phyloP scores from a whole-genome alignment of 2,329 filamentous ascomycete genomes.

The Cercospora sp. region DNA sequence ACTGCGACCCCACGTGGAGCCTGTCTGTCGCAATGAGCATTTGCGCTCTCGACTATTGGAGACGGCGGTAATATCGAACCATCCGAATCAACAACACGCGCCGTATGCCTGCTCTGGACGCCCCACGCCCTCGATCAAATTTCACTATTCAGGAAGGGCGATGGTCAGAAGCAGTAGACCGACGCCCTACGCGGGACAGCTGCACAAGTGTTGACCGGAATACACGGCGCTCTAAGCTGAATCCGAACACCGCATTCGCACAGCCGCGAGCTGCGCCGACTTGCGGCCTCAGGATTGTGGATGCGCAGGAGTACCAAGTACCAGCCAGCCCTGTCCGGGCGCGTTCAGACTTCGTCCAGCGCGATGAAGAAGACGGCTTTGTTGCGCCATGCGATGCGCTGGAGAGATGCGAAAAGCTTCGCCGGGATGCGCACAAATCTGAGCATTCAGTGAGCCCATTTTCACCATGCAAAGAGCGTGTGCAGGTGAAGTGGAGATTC shows the following conservation, averaged over 20 bases:
- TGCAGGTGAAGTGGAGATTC: not conserved
- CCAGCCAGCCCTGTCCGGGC: conserved; percentile 7
- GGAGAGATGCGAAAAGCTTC: not conserved
- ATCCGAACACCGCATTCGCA: conserved; percentile 11
- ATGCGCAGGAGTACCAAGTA: not conserved
- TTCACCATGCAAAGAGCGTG: not conserved
- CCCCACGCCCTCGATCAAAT: not conserved
- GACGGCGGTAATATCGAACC: not conserved
- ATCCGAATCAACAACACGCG: not conserved
- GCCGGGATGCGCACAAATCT: not conserved
- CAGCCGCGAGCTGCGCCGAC: conserved; percentile 3
- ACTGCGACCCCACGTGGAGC: not conserved
- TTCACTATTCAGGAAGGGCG: not conserved
- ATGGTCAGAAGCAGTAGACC: not conserved
- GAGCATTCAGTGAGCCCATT: not conserved
- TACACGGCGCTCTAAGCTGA: not conserved
- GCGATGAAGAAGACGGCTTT: not conserved
- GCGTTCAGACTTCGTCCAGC: not conserved
- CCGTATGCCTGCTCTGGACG: not conserved
- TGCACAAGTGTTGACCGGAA: not conserved
- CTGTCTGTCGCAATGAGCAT: not conserved
- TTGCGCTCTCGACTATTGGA: not conserved
- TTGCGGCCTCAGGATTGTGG: conserved; percentile 12
- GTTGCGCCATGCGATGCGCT: not conserved
- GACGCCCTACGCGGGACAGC: conserved; percentile 6